These are phyloP conservation scores for Podospora pseudocomata DNA, from an alignment of 495 filamentous ascomycete genomes.

Conservation along the genomic window DNA sequence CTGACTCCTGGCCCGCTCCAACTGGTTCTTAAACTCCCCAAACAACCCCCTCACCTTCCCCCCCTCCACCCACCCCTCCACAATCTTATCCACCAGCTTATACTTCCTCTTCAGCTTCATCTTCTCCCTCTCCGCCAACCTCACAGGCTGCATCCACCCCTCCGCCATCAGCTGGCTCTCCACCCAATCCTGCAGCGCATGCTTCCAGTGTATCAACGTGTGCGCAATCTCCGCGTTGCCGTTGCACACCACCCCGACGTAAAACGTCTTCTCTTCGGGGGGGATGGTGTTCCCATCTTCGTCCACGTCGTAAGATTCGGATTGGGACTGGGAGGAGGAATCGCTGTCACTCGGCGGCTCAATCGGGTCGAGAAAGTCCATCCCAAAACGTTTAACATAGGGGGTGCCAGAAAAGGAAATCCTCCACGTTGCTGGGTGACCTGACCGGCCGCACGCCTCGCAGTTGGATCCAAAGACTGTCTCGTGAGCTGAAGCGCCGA, in stretches of 20 bases:
- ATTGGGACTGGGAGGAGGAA: slow-evolving; percentile 26
- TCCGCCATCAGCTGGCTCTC: slow-evolving; percentile 54
- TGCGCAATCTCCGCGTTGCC: slow-evolving; percentile 67
- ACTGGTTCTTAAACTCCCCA: slow-evolving; percentile 33
- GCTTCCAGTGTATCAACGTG: slow-evolving; percentile 69
- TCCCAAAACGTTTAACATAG: slow-evolving; percentile 58
- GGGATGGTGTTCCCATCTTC: slow-evolving; percentile 38
- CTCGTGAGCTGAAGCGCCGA: slow-evolving; percentile 17
- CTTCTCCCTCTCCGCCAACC: slow-evolving; percentile 41
- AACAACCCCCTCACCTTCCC: slow-evolving; percentile 32
- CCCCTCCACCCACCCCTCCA: slow-evolving; percentile 32
- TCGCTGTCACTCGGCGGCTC: slow-evolving; percentile 19
- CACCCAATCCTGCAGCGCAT: slow-evolving; percentile 67
- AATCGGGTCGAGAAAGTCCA: slow-evolving; percentile 56
- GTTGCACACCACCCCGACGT: slow-evolving; percentile 51
- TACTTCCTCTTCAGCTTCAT: slow-evolving; percentile 51
- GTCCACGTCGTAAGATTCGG: slow-evolving; percentile 38
- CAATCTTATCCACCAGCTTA: slow-evolving; percentile 48
- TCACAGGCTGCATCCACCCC: slow-evolving; percentile 46
- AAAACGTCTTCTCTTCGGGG: slow-evolving; percentile 39
- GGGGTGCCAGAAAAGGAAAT: slow-evolving; percentile 58
- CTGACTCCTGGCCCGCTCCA: slow-evolving; percentile 38
- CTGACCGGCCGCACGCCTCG: slow-evolving; percentile 67
- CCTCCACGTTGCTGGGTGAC: slow-evolving; percentile 43
- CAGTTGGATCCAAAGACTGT: slow-evolving; percentile 51